Percentiles rank a stretch among this genome's conserved stretches.
Evolutionary conservation across 2,329 filamentous ascomycete genomes (phyloP).

Genomic region (Botrytis sinoallii): DNA sequence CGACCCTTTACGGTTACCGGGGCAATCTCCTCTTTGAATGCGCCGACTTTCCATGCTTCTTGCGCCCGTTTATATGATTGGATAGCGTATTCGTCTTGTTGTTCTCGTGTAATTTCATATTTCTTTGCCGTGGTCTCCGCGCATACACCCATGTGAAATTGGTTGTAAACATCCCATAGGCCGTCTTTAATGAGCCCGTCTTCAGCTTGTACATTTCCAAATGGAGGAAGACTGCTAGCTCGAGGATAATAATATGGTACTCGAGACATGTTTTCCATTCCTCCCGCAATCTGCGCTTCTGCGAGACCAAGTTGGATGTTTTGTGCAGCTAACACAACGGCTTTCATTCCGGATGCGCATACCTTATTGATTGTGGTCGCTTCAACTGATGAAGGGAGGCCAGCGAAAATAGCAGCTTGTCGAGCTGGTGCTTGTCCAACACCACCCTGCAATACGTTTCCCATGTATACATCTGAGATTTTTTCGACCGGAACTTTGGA

Average conservation of each 20-base stretch:
- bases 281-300: constrained; percentile 86
- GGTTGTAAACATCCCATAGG: constrained; percentile 91
- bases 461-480: constrained; percentile 95
- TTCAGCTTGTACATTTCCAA: constrained; percentile 83
- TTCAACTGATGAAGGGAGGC: constrained; percentile 76
- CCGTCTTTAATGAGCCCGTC: constrained; percentile 95
- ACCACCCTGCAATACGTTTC: constrained; percentile 82
- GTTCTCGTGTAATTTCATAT: constrained; percentile 72
- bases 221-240: constrained; percentile 76
- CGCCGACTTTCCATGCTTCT: constrained; percentile 77
- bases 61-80: constrained; percentile 86
- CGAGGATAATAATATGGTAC: constrained; percentile 89
- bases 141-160: constrained; percentile 98
- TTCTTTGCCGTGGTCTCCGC: constrained; percentile 94
- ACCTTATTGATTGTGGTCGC: constrained; percentile 97
- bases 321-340: constrained; percentile 84
- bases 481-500: constrained; percentile 76
- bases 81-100: constrained; percentile 90
- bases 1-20: constrained; percentile 80
- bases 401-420: constrained; percentile 86
- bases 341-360: constrained; percentile 91
- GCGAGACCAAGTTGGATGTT: constrained; percentile 90
- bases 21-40: constrained; percentile 85
- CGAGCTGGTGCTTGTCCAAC: constrained; percentile 89
- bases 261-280: constrained; percentile 97